Base-by-base conservation (phyloP, 352 stramenopile species). In the Pythium dissimile region DNA sequence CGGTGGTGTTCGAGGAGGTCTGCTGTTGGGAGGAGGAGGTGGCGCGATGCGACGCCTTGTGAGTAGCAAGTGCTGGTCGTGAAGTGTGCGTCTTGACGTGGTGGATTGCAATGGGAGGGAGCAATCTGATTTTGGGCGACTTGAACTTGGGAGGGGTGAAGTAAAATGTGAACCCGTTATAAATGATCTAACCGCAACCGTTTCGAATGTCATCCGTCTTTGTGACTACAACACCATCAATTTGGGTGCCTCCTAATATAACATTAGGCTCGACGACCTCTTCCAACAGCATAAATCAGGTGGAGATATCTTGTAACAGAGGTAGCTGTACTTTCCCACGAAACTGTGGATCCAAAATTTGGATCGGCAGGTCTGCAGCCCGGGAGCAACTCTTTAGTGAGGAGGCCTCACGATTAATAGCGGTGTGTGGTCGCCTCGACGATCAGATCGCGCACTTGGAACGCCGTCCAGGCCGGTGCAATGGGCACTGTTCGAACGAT, bases 391-490 rank as follows among this genome's bases (percentile, higher is more conserved):
- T n/a, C n/a, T n/a, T n/a, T 41, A 41, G 5, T 48, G 10, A 32
- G 8, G 10, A 30, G 42, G 2, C n/a, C n/a, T n/a, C n/a, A n/a
- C n/a, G n/a, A n/a, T n/a, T n/a, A n/a, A n/a, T n/a, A n/a, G n/a
- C n/a, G n/a, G n/a, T n/a, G 18, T 12, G 2, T 16, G 1, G 34
- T 41, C 2, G 38, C 55, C 9, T 64, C 56, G 8, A 27, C 11
- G 18, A 82, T 62, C 16, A 68, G 35, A 18, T 79, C 69, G 12
- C 69, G 69, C 5, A 82, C 57, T 34, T 82, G 55, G 39, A 71
- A 82, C n/a, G 50, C 37, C 5, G 67, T 79, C 73, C 70, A 82
- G 7, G 59, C 42, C n/a, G 70, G 60, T 9, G 59, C 63, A 10
- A 82, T 62, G 0, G 71, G 59, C 39, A 77, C 35, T 1, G 54